These are phyloP conservation scores for Phaeosphaeria sp. DNA, from an alignment of 2,329 filamentous ascomycete genomes.

Conservation along the genomic window DNA sequence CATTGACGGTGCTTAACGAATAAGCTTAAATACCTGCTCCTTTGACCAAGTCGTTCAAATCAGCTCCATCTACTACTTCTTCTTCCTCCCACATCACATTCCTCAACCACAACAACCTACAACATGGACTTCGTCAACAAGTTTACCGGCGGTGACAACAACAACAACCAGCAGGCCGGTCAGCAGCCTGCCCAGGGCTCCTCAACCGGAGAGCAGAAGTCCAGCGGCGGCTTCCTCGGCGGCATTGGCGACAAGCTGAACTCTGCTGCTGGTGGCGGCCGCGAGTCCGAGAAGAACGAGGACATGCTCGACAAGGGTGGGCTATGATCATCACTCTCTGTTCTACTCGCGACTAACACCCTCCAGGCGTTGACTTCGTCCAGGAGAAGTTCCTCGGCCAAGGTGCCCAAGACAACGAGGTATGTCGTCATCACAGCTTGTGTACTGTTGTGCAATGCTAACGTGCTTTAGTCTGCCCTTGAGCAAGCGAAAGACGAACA, in stretches of 20 bases:
- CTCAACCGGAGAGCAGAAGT: conserved; percentile 39
- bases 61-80: conserved; percentile 4
- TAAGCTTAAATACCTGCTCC: conserved; percentile 18
- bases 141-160: conserved; percentile 49
- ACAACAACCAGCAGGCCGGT: conserved; percentile 36
- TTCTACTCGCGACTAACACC: conserved; percentile 9
- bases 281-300: conserved; percentile 80
- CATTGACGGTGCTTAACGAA: conserved; percentile 1
- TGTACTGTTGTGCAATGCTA: conserved; percentile 9
- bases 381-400: conserved; percentile 77
- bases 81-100: conserved; percentile 6
- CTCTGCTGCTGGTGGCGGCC: conserved; percentile 72
- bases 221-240: conserved; percentile 57
- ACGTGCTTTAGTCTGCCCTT: conserved; percentile 57
- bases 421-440: conserved; percentile 46
- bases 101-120: conserved; percentile 7
- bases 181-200: conserved; percentile 36
- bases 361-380: conserved; percentile 73
- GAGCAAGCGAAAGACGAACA: conserved; percentile 87
- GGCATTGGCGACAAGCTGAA: conserved; percentile 76
- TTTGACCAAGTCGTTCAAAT: conserved; percentile 3
- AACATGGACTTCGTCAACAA: conserved; percentile 59
- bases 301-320: conserved; percentile 82
- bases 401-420: conserved; percentile 65
- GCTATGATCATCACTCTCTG: too few relatives aligned